phyloP scores from a whole-genome alignment of 2,329 filamentous ascomycete species.

The Hirsutella minnesotensis region DNA sequence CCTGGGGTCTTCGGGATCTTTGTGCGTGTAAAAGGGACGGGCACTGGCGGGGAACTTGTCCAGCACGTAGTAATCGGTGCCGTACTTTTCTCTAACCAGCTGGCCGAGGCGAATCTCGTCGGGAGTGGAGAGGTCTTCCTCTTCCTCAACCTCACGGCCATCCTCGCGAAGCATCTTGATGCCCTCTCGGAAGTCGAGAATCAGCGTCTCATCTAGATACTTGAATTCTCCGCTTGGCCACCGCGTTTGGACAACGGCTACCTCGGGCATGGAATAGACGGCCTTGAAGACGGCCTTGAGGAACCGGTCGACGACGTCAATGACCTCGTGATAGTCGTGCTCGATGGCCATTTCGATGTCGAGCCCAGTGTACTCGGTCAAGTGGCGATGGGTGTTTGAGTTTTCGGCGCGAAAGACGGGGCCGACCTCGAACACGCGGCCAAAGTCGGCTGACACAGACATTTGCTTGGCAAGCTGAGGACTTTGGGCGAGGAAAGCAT shows the following conservation, averaged over 20 bases:
- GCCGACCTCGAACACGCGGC: constrained; percentile 65
- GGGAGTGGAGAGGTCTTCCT: constrained; percentile 75
- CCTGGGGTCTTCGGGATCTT: constrained; percentile 57
- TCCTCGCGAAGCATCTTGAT: constrained; percentile 76
- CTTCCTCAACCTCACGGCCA: constrained; percentile 66
- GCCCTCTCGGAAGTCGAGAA: constrained; percentile 69
- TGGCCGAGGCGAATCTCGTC: constrained; percentile 80
- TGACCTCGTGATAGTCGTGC: constrained; percentile 79
- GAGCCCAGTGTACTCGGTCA: constrained; percentile 89
- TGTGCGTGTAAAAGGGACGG: constrained; percentile 86
- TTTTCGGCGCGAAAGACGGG: constrained; percentile 85
- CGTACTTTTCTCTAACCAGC: constrained; percentile 74
- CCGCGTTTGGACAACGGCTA: constrained; percentile 68
- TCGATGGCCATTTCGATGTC: constrained; percentile 90
- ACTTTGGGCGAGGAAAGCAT: constrained; percentile 81
- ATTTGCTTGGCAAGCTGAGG: constrained; percentile 91
- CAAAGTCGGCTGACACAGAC: constrained; percentile 81
- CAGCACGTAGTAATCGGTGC: constrained; percentile 85
- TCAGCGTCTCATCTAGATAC: constrained; percentile 75
- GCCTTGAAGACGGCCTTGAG: constrained; percentile 58
- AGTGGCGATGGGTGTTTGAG: constrained; percentile 85
- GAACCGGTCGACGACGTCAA: constrained; percentile 64
- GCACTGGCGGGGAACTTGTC: constrained; percentile 84
- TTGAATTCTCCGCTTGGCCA: constrained; percentile 81
- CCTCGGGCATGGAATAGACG: constrained; percentile 44